Percentiles rank a stretch among this genome's conserved stretches.
These are phyloP conservation scores for Populus trichocarpa DNA, from an alignment of 441 rosid species.

Conservation along the genomic window DNA sequence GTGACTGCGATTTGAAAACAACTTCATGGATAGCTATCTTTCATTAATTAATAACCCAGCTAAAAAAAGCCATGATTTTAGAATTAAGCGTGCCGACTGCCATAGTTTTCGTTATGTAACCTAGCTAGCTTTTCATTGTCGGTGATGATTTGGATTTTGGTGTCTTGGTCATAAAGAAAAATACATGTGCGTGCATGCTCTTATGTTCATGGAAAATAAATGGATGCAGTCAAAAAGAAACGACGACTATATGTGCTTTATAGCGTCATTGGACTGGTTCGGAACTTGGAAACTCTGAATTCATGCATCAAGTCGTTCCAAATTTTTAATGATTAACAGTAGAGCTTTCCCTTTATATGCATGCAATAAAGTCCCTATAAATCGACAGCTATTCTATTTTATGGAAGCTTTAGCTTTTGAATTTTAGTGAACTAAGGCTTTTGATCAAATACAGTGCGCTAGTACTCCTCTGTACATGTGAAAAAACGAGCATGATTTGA, in stretches of 20 bases:
- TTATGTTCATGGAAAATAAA: conserved; percentile 5
- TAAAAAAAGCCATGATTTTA: background rate
- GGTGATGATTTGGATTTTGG: background rate
- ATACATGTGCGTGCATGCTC: background rate
- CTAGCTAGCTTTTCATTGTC: background rate
- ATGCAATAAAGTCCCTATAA: background rate
- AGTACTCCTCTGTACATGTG: background rate
- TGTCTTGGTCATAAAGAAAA: conserved; percentile 6
- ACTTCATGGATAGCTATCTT: background rate
- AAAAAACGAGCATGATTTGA: too few species aligned
- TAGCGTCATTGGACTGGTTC: background rate
- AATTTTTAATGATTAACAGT: background rate
- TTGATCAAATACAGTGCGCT: background rate
- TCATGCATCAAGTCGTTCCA: background rate
- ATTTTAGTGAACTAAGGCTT: background rate
- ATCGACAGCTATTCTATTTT: background rate
- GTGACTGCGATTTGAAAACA: background rate
- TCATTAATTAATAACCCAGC: background rate
- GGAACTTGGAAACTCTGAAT: background rate
- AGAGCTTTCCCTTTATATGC: background rate
- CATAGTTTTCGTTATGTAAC: background rate
- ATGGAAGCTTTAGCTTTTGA: background rate
- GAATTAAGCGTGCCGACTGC: conserved; percentile 4
- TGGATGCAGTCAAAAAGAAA: conserved; percentile 8
- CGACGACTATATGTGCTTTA: background rate